Conservation (phyloP, 768 basidiomycete species). For the Pulveroboletus sp. region DNA sequence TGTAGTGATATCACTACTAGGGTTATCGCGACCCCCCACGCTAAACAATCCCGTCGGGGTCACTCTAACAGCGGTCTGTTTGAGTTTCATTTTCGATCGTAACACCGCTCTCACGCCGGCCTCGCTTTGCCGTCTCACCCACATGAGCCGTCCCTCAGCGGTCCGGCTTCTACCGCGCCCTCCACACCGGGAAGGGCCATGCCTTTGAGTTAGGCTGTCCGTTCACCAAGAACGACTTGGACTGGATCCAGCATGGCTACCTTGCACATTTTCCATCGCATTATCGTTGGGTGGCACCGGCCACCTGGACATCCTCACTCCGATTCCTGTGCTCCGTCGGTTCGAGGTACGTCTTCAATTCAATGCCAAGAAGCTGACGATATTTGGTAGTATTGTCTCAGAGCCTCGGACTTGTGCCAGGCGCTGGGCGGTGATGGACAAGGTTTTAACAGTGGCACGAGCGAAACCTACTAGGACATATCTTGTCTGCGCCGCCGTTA, state of each 20-base stretch:
- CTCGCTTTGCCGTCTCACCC: constrained; percentile 16
- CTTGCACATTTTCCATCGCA: neutral
- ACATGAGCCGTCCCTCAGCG: constrained; percentile 1
- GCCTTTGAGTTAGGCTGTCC: neutral
- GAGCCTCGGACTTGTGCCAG: constrained; percentile 2
- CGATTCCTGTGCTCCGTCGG: constrained; percentile 18
- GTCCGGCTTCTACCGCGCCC: neutral
- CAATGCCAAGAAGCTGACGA: constrained; percentile 8
- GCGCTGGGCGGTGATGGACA: neutral
- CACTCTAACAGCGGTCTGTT: constrained; percentile 27
- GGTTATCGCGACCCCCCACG: constrained; percentile 3
- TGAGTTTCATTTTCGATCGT: constrained; percentile 30
- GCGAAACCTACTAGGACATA: neutral
- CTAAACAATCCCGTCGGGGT: constrained; percentile 18
- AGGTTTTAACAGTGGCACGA: neutral
- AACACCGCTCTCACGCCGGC: constrained; percentile 28
- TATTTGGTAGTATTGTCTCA: constrained; percentile 1
- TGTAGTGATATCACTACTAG: constrained; percentile 1
- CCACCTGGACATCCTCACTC: constrained; percentile 3
- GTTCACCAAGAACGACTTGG: too few species aligned
- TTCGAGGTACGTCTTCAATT: constrained; percentile 8
- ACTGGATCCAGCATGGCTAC: too few species aligned
- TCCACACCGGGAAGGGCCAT: neutral
- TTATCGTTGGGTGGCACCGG: neutral
- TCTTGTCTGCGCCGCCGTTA: neutral